These are phyloP conservation scores for Vigna reflexopilosa DNA, from an alignment of 306 rosid species.

Conservation along the genomic window DNA sequence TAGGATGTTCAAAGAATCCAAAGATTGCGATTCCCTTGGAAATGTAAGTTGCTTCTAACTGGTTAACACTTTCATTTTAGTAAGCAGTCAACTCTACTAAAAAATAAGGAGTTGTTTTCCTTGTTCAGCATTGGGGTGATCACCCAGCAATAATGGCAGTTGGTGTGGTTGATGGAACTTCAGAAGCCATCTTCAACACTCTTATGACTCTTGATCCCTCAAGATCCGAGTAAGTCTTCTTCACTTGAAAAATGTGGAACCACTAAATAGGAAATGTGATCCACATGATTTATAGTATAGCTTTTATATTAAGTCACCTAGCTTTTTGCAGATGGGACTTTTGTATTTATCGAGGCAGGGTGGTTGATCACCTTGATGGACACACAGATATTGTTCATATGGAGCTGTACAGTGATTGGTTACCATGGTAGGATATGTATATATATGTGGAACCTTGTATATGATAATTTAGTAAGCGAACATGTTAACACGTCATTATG, in stretches of 20 bases:
- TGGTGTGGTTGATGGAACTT: slow-evolving; percentile 81
- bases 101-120: slow-evolving; percentile 17
- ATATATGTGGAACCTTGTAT: slow-evolving; percentile 11
- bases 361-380: slow-evolving; percentile 90
- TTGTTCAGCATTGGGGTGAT: slow-evolving; percentile 80
- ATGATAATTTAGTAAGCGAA: slow-evolving; percentile 13
- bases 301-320: slow-evolving; percentile 44
- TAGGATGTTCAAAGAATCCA: slow-evolving; percentile 88
- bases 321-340: slow-evolving; percentile 90
- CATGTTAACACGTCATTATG: slow-evolving; percentile 41
- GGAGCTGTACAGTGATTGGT: slow-evolving; percentile 75
- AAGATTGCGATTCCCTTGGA: slow-evolving; percentile 67
- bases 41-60: slow-evolving; percentile 55
- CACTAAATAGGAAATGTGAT: neutral
- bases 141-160: slow-evolving; percentile 94
- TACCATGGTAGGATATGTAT: slow-evolving; percentile 69
- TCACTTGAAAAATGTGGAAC: neutral
- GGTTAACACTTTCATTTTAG: neutral
- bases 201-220: slow-evolving; percentile 85
- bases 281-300: slow-evolving; percentile 34
- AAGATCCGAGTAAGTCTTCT: slow-evolving; percentile 80
- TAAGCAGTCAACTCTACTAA: neutral
- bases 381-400: slow-evolving; percentile 86
- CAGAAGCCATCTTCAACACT: slow-evolving; percentile 83
- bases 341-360: slow-evolving; percentile 66